Evolutionary conservation across 768 basidiomycete species (phyloP).

Genomic region (Lepiota brunneoincarnata): DNA sequence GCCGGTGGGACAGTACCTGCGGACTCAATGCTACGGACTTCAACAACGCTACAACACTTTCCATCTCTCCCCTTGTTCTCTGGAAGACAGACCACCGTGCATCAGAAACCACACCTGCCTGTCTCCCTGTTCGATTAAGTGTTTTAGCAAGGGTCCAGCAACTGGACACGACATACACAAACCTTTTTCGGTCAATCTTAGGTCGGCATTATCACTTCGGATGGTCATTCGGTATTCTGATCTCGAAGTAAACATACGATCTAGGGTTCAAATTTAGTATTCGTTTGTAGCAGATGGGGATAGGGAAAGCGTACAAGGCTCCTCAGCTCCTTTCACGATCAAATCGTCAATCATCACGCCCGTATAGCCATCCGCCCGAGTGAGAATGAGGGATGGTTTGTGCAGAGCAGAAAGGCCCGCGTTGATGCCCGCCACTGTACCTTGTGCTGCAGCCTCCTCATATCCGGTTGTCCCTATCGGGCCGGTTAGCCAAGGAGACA

Average conservation of each 20-base stretch:
- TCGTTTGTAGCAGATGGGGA: neutral
- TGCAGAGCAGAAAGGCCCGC: constrained; percentile 69
- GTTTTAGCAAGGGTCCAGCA: neutral
- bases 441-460: constrained; percentile 92
- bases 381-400: constrained; percentile 57
- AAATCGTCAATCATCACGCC: constrained; percentile 95
- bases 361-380: constrained; percentile 82
- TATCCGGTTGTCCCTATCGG: constrained; percentile 82
- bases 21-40: constrained; percentile 38
- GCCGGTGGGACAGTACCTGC: constrained; percentile 27
- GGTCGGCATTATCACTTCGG: constrained; percentile 86
- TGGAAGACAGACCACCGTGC: constrained; percentile 39
- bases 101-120: constrained; percentile 45
- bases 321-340: constrained; percentile 83
- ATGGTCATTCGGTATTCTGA: constrained; percentile 90
- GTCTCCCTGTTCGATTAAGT: constrained; percentile 29
- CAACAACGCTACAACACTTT: constrained; percentile 33
- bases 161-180: constrained; percentile 8
- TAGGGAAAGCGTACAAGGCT: constrained; percentile 65
- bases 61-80: constrained; percentile 28
- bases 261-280: constrained; percentile 33
- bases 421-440: constrained; percentile 84
- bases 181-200: constrained; percentile 79
- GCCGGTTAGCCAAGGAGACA: neutral
- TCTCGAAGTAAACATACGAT: constrained; percentile 91